Evolutionary conservation across 148 eudicot species (phyloP).

Genomic region (Agrostemma githago): DNA sequence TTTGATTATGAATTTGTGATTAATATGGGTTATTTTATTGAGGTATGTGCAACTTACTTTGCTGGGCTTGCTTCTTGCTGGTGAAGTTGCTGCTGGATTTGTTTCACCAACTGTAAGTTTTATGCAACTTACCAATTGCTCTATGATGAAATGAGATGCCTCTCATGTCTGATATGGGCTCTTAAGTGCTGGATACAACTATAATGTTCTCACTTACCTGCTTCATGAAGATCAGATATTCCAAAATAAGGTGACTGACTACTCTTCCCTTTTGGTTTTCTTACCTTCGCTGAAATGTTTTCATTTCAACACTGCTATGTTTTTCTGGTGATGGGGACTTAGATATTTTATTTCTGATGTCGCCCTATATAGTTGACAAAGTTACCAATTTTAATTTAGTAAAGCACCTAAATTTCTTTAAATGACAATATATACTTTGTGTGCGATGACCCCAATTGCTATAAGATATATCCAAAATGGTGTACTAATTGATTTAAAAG

Average conservation of each 20-base stretch:
- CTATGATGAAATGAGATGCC: too few species aligned
- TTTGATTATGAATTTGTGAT: too few species aligned
- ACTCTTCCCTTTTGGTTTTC: background rate
- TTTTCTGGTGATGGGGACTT: background rate
- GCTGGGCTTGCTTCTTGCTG: too few species aligned
- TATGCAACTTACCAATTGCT: too few species aligned
- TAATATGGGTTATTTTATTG: too few species aligned
- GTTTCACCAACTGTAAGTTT: too few species aligned
- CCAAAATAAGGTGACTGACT: constrained; percentile 19
- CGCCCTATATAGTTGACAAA: background rate
- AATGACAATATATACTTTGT: background rate
- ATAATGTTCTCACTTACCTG: constrained; percentile 35
- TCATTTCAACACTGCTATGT: background rate
- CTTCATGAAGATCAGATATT: constrained; percentile 32
- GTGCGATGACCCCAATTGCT: background rate
- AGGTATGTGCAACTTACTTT: too few species aligned
- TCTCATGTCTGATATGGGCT: too few species aligned
- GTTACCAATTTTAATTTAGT: too few species aligned
- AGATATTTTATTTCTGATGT: background rate
- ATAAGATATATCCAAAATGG: background rate
- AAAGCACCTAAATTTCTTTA: background rate
- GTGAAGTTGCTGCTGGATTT: too few species aligned
- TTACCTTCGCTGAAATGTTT: background rate
- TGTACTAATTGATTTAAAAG: too few species aligned
- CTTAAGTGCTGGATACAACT: too few species aligned